phyloP scores from a whole-genome alignment of 345 rosid genomes.

The Fremontodendron californicum region DNA sequence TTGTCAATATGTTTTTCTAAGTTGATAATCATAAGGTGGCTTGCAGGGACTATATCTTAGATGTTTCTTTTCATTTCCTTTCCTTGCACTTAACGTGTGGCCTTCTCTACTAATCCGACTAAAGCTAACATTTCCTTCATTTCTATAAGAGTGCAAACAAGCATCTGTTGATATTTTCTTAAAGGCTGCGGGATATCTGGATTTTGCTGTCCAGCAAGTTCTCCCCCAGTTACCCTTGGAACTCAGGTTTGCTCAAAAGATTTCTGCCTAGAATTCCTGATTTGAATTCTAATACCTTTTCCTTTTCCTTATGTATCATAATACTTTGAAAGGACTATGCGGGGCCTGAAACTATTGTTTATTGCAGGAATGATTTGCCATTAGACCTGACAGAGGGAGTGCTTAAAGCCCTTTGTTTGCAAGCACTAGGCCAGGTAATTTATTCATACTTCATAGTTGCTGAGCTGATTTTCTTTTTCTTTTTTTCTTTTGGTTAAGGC shows the following conservation, averaged over 20 bases:
- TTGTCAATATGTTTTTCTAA: background rate
- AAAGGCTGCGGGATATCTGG: slow-evolving; percentile 71
- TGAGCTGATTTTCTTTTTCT: background rate
- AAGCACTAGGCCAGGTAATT: slow-evolving; percentile 65
- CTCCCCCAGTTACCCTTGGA: slow-evolving; percentile 53
- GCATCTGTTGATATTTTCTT: slow-evolving; percentile 57
- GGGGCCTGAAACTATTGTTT: background rate
- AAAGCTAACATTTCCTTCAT: slow-evolving; percentile 4
- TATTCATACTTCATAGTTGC: background rate
- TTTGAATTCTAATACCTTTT: background rate
- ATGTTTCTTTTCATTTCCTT: background rate
- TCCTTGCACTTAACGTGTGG: background rate
- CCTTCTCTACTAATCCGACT: background rate
- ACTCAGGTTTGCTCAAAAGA: slow-evolving; percentile 37
- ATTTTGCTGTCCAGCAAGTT: slow-evolving; percentile 56
- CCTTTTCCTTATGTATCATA: background rate
- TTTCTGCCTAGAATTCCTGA: background rate
- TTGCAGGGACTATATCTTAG: background rate
- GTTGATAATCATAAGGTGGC: background rate
- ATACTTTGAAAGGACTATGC: background rate
- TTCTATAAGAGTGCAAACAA: slow-evolving; percentile 45
- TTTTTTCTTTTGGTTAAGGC: background rate
- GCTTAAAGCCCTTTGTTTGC: slow-evolving; percentile 60
- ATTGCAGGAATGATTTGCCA: slow-evolving; percentile 51
- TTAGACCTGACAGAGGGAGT: slow-evolving; percentile 63